Percentiles rank a stretch among this genome's conserved stretches.
phyloP scores from a whole-genome alignment of 345 rosid species.

The Angophora floribunda region DNA sequence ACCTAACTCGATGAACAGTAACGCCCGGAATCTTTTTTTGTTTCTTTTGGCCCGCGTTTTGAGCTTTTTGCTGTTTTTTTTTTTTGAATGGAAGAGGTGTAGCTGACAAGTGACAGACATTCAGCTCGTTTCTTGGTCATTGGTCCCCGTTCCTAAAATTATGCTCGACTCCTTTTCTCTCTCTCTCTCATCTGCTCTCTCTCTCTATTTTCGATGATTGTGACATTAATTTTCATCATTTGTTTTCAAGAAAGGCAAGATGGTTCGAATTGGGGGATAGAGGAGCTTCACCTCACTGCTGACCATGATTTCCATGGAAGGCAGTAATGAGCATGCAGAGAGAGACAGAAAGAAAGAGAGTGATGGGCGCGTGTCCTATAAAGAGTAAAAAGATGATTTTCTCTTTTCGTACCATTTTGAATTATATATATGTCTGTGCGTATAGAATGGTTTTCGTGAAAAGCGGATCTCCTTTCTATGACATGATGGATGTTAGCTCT shows the following conservation, averaged over 20 bases:
- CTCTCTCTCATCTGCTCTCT: not conserved
- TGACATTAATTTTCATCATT: not conserved
- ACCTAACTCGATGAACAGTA: not conserved
- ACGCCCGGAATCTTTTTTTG: not conserved
- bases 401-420: not conserved
- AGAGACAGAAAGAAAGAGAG: not conserved
- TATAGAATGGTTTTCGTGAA: not conserved
- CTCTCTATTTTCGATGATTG: not conserved
- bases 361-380: not conserved
- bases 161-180: not conserved
- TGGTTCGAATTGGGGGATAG: not conserved
- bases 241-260: not conserved
- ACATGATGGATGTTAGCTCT: not conserved
- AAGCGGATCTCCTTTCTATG: not conserved
- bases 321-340: not conserved
- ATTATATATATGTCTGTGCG: not conserved
- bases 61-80: not conserved
- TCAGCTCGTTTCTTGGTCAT: conserved; percentile 22
- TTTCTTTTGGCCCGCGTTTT: not conserved
- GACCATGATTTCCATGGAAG: not conserved
- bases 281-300: not conserved
- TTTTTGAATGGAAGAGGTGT: not conserved
- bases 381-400: not conserved
- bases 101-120: conserved; percentile 22
- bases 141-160: not conserved